Conservation (phyloP, 78 protist species). For the Dictyostelium firmibasis region DNA sequence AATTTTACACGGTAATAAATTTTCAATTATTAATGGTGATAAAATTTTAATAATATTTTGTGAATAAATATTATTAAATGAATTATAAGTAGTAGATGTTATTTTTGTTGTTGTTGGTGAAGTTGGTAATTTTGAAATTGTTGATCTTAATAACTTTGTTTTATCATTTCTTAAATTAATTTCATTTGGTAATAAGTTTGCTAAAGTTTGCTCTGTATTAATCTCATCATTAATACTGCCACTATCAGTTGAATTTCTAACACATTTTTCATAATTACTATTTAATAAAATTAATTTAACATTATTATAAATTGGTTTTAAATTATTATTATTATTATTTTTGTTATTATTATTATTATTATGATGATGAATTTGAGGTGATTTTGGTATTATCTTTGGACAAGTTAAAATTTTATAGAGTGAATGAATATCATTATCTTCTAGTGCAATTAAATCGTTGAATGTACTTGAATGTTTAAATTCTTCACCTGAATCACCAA, state of each 20-base stretch:
- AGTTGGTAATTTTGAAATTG: background rate
- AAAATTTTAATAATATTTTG: conserved; percentile 24
- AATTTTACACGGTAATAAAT: conserved; percentile 49
- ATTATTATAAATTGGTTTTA: background rate
- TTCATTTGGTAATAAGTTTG: conserved; percentile 11
- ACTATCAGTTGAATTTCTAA: background rate
- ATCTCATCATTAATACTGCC: background rate
- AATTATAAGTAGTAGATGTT: background rate
- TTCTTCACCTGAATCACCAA: conserved; percentile 14
- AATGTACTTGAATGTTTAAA: conserved; percentile 15
- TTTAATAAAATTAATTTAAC: conserved; percentile 1
- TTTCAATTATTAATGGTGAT: conserved; percentile 53
- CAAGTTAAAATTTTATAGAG: conserved; percentile 9
- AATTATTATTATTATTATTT: background rate
- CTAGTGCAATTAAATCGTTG: conserved; percentile 3
- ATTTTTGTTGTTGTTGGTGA: background rate
- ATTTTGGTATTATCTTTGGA: conserved; percentile 15
- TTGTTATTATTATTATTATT: background rate
- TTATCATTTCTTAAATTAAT: conserved; percentile 29
- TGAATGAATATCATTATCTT: conserved; percentile 20
- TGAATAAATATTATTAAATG: background rate
- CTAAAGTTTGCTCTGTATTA: background rate
- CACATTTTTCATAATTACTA: background rate
- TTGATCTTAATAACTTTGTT: background rate
- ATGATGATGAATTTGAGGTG: background rate